Conservation (phyloP, 129 eudicot species). For the Lonicera japonica region DNA sequence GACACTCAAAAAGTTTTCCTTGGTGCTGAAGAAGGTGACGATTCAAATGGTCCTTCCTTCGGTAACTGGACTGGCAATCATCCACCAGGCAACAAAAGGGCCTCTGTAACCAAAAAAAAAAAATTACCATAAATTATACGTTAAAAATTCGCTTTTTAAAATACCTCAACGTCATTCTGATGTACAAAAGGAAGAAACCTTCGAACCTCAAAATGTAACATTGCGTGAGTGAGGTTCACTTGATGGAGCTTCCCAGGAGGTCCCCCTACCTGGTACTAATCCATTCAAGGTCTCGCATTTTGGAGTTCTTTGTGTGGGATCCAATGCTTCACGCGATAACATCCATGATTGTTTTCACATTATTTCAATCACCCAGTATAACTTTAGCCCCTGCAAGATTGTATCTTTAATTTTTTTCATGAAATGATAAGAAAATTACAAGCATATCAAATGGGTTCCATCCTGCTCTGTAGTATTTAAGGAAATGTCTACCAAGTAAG, state of each 20-base stretch:
- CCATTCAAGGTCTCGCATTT: slow-evolving; percentile 99
- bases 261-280: slow-evolving; percentile 99
- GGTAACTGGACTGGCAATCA: slow-evolving; percentile 61
- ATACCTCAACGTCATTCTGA: not conserved
- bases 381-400: slow-evolving; percentile 38
- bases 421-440: not conserved
- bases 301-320: slow-evolving; percentile 96
- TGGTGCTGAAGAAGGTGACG: slow-evolving; percentile 81
- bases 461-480: no score
- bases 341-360: slow-evolving; percentile 12
- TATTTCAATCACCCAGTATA: slow-evolving; percentile 6
- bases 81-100: slow-evolving; percentile 60
- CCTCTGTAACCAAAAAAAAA: slow-evolving; percentile 46
- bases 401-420: not conserved
- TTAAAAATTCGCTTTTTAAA: no score
- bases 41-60: slow-evolving; percentile 82
- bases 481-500: no score
- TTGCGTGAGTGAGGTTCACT: slow-evolving; percentile 81
- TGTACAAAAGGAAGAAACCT: not conserved
- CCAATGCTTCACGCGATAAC: slow-evolving; percentile 93
- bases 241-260: slow-evolving; percentile 99
- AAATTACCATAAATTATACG: no score
- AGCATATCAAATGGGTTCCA: not conserved
- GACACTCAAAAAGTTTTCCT: slow-evolving; percentile 71
- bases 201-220: slow-evolving; percentile 29